Conservation (phyloP, 2,329 filamentous ascomycete genomes). For the Colletotrichum truncatum region DNA sequence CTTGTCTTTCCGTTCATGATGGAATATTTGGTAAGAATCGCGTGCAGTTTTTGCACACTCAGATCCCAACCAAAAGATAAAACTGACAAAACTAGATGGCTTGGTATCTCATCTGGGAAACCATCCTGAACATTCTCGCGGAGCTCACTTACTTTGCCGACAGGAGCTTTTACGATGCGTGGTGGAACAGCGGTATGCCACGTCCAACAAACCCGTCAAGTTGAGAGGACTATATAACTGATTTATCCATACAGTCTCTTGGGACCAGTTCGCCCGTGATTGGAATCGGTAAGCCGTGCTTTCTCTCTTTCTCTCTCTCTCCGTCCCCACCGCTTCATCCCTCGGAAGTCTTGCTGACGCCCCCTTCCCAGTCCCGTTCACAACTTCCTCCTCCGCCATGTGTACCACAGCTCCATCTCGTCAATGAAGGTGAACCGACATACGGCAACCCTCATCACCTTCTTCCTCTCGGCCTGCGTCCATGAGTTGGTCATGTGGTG, state of each 20-base stretch:
- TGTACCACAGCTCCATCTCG: constrained; percentile 82
- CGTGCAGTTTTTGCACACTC: no score
- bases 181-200: constrained; percentile 67
- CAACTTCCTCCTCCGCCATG: constrained; percentile 79
- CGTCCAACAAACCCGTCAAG: background rate
- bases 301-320: no score
- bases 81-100: constrained; percentile 53
- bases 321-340: background rate
- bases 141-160: constrained; percentile 83
- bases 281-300: constrained; percentile 73
- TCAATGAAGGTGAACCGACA: constrained; percentile 75
- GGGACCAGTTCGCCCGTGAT: constrained; percentile 82
- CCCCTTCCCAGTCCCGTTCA: constrained; percentile 69
- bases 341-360: background rate
- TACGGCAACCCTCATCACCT: constrained; percentile 79
- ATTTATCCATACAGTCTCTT: constrained; percentile 59
- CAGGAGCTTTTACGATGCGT: constrained; percentile 74
- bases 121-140: constrained; percentile 77
- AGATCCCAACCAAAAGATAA: background rate
- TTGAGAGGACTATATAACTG: background rate
- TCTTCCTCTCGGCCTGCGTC: constrained; percentile 75
- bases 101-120: constrained; percentile 87
- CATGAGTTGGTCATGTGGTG: constrained; percentile 85
- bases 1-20: constrained; percentile 82
- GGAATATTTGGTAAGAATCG: constrained; percentile 74